Conservation (phyloP, 108 stramenopile genomes). For the Mediolabrus comicus region DNA sequence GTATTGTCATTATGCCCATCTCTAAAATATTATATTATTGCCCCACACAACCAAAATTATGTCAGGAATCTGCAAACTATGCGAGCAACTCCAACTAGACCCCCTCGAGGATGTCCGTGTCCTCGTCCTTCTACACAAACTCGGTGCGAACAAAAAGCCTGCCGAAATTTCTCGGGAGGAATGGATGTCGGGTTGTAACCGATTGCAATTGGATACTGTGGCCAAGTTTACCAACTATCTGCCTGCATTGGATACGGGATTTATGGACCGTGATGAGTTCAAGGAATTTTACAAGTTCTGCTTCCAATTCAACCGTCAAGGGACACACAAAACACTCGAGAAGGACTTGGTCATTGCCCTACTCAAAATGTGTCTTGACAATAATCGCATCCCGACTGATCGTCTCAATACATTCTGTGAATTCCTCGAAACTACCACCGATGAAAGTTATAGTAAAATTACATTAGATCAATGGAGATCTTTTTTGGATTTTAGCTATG, state of each 20-base stretch:
- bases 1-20: no score
- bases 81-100: constrained; percentile 81
- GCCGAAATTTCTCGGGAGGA: constrained; percentile 78
- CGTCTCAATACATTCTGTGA: constrained; percentile 68
- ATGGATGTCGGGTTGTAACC: constrained; percentile 66
- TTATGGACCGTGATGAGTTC: constrained; percentile 82
- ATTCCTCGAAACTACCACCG: constrained; percentile 61
- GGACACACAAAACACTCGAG: constrained; percentile 90
- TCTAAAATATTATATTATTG: no score
- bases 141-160: constrained; percentile 81
- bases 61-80: constrained; percentile 68
- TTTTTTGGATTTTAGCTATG: constrained; percentile 85
- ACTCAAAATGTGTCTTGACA: constrained; percentile 61
- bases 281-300: constrained; percentile 92
- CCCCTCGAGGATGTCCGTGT: constrained; percentile 81
- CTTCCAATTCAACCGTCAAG: constrained; percentile 89
- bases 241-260: constrained; percentile 82
- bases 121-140: constrained; percentile 83
- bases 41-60: not conserved
- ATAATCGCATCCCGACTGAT: constrained; percentile 31
- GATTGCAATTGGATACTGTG: constrained; percentile 59
- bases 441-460: constrained; percentile 63
- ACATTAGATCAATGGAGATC: constrained; percentile 87
- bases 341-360: constrained; percentile 86
- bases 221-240: constrained; percentile 62